A percentile compares a stretch with the other conserved stretches of the same genome.
Conservation (phyloP, 768 basidiomycete genomes). For the Boletus bicolor region DNA sequence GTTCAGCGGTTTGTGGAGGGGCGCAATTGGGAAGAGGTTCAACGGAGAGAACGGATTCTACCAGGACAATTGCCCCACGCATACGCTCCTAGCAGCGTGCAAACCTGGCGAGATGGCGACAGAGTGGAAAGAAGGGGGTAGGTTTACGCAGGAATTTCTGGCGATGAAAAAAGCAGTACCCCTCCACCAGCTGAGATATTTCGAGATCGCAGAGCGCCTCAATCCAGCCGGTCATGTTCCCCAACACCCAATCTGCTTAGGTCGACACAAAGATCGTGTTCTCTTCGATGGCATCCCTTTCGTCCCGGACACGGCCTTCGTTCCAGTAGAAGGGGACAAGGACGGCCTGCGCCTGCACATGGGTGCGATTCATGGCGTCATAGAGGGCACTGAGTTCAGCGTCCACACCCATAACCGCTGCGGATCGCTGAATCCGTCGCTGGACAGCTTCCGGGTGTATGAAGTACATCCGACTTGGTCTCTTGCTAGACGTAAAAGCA, state of each 20-base stretch:
- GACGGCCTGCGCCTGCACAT: conserved; percentile 48
- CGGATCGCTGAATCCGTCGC: conserved; percentile 53
- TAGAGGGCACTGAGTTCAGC: conserved; percentile 60
- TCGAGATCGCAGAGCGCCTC: conserved; percentile 45
- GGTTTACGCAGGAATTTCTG: conserved; percentile 57
- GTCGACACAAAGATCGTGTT: conserved; percentile 44
- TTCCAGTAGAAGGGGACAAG: conserved; percentile 41
- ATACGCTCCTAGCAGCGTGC: conserved; percentile 59
- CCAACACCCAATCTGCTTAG: conserved; percentile 52
- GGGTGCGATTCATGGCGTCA: conserved; percentile 61
- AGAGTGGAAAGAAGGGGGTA: conserved; percentile 62
- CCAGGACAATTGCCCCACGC: conserved; percentile 38
- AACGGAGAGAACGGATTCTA: conserved; percentile 43
- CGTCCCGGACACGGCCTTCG: conserved; percentile 43
- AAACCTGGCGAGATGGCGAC: conserved; percentile 50
- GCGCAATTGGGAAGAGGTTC: conserved; percentile 38
- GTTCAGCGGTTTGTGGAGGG: conserved; percentile 52
- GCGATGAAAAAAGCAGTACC: conserved; percentile 42
- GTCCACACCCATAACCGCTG: conserved; percentile 59
- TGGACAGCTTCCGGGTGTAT: conserved; percentile 49
- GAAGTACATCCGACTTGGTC: conserved; percentile 61
- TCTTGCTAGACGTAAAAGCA: conserved; percentile 42
- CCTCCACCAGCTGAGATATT: conserved; percentile 53
- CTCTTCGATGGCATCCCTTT: conserved; percentile 60
- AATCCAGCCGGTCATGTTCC: conserved; percentile 30